phyloP scores from a whole-genome alignment of 352 stramenopile genomes.

The Phytophthora pinifolia region DNA sequence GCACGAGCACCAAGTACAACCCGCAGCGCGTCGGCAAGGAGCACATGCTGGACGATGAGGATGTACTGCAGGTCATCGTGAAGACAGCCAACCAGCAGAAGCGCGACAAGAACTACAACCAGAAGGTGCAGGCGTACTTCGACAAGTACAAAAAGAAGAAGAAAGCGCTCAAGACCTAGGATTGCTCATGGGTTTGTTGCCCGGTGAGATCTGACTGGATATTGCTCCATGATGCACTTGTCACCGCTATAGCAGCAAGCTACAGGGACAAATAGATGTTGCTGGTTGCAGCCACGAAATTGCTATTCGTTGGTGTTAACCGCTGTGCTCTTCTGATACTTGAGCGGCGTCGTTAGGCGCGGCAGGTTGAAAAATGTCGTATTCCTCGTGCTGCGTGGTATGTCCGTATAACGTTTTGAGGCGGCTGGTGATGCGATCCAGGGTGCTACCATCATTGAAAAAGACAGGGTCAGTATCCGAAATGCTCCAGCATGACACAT shows the following conservation, averaged over 20 bases:
- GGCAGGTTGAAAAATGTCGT: conserved; percentile 34
- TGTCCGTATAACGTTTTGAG: conserved; percentile 54
- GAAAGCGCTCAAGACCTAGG: conserved; percentile 91
- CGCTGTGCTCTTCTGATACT: not conserved
- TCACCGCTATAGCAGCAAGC: conserved; percentile 6
- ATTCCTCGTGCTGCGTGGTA: conserved; percentile 51
- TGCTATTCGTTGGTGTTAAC: conserved; percentile 3
- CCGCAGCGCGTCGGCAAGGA: conserved; percentile 95
- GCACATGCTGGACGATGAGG: conserved; percentile 97
- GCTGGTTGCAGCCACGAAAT: conserved; percentile 10
- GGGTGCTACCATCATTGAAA: conserved; percentile 36
- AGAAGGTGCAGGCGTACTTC: conserved; percentile 94
- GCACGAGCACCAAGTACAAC: conserved; percentile 97
- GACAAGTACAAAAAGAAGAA: conserved; percentile 97
- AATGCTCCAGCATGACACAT: not conserved
- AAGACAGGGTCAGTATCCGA: conserved; percentile 3
- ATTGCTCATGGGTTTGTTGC: conserved; percentile 2
- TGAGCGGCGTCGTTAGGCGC: not conserved
- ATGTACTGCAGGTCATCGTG: conserved; percentile 98
- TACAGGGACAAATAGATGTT: conserved; percentile 20
- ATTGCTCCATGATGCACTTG: conserved; percentile 13
- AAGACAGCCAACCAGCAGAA: conserved; percentile 99
- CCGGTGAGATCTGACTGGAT: conserved; percentile 1
- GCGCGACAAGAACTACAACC: conserved; percentile 97
- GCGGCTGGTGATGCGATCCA: conserved; percentile 61